These are phyloP conservation scores for Tylopilus vinaceipallidus DNA, from an alignment of 768 basidiomycete species.

Conservation along the genomic window DNA sequence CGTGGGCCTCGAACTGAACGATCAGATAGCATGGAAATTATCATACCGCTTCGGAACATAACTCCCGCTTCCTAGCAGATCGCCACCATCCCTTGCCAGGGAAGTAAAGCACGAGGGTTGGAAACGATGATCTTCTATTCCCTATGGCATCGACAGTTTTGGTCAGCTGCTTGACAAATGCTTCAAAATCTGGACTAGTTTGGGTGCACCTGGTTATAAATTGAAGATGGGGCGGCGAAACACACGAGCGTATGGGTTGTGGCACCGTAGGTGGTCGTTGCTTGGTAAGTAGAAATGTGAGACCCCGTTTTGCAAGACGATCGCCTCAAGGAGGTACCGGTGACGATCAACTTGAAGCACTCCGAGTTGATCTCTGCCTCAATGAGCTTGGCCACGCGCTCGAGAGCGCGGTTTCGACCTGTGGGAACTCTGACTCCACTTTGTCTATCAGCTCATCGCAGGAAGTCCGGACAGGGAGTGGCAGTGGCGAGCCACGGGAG, in stretches of 20 bases:
- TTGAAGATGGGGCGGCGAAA: conserved; percentile 45
- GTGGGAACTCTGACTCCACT: conserved; percentile 51
- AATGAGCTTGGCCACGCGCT: conserved; percentile 47
- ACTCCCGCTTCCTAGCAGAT: conserved; percentile 64
- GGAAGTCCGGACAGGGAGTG: conserved; percentile 48
- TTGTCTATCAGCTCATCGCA: conserved; percentile 40
- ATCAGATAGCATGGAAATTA: neutral
- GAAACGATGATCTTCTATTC: conserved; percentile 53
- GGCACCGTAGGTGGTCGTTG: conserved; percentile 56
- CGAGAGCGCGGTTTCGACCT: conserved; percentile 38
- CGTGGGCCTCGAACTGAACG: conserved; percentile 21
- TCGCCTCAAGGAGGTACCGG: conserved; percentile 42
- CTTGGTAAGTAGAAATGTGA: conserved; percentile 32
- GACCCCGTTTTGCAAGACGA: conserved; percentile 53
- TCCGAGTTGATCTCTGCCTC: conserved; percentile 56
- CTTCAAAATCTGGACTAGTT: conserved; percentile 50
- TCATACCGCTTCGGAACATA: conserved; percentile 67
- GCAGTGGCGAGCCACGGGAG: conserved; percentile 57
- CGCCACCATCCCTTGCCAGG: conserved; percentile 68
- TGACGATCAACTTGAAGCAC: conserved; percentile 51
- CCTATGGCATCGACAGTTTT: conserved; percentile 16
- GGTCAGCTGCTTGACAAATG: conserved; percentile 33
- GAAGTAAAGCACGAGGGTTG: conserved; percentile 58
- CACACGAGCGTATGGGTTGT: conserved; percentile 50
- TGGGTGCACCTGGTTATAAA: conserved; percentile 58